Evolutionary conservation across 2,329 filamentous ascomycete species (phyloP), one percentile per base, ranked within the genome.

Genomic region (Xylariaceae sp.): DNA sequence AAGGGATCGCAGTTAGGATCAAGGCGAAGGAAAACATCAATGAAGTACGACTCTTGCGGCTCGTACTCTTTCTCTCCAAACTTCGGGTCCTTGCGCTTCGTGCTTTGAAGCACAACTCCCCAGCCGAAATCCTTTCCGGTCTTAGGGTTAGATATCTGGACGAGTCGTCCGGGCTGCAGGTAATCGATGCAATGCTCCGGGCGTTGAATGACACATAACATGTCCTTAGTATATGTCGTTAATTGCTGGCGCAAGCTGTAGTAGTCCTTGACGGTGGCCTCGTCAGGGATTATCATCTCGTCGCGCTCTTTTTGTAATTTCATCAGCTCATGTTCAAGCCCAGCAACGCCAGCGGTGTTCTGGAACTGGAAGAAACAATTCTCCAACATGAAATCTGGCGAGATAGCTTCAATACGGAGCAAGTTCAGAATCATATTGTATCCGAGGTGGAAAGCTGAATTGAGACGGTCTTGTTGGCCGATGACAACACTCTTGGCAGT

Each of bases 381-480:
- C 77, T 97, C 92, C n/a, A 99, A 80, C 94, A 99, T 99, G 71
- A 90, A 97, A 69, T 99, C 93, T 1, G 95, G 94, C 7, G 92
- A 97, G 54, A 99, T 96, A n/a, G 92, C 93, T 73, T 99, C 94
- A n/a, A 99, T 93, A 75, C 94, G 85, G 74, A 97, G 88, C 62
- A 99, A 77, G 71, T 99, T 99, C 59, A 99, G 81, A 71, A 99
- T 90, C 94, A 99, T 99, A 78, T 99, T 99, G 80, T 99, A 99
- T 37, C 94, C 92, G 13, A 99, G 82, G 73, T 99, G 90, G 76
- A 99, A 99, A 1, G 94, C 94, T 2, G 94, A 97, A 76, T 97
- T 97, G 35, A 99, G 86, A 67, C 92, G 92, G 74, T 99, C 95
- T 74, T 99, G 94, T 71, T 97, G 89, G 66, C 94, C 94, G 56